Evolutionary conservation across 2,329 filamentous ascomycete species (phyloP), one percentile per base, ranked within the genome.

Genomic region (Diplodia scrobiculata): DNA sequence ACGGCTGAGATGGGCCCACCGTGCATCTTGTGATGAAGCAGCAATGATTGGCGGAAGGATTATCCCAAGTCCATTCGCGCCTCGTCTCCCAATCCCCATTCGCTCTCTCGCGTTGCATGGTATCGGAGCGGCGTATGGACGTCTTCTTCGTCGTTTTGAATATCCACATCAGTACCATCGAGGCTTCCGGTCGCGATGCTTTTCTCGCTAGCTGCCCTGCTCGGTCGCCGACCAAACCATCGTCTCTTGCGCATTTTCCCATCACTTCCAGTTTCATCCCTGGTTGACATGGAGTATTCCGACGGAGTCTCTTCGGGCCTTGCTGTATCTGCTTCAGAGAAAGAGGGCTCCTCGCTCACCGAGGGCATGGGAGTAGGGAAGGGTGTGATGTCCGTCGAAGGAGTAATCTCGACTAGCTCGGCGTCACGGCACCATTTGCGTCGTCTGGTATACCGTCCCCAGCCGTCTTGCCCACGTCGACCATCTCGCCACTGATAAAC

Each of bases 371-470:
- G 75, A 48, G 80, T 77, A 51, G 80, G 78, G 66, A 80, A 73
- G 14, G 80, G 73, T 58, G 81, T 78, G 34, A 80, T 75, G 68
- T 82, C 81, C 60, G 80, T 73, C 67, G 79, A 76, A 21, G 80
- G 73, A 48, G 78, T 75, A 69, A 89, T 80, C 74, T 99, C 95
- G 38, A 97, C 91, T 3, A 99, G 85, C 79, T 99, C 95, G 10
- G 95, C 95, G 74, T 98, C 95, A 47, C 95, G 90, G 74, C 92
- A 95, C 95, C 95, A 99, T 79, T 98, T 97, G 68, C 95, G 83
- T 25, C 95, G 87, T 14, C 95, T 87, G 0, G 95, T 99, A 84
- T 96, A 99, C 66, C 92, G 88, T 48, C 91, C 91, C 95, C 95
- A 99, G 63, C 93, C 91, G 72, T 99, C 95, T 75, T 86, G 84